Evolutionary conservation across 164 flowering plant genomes (phyloP), one percentile per base, ranked within the genome.

Genomic region (Magnolia sinica): DNA sequence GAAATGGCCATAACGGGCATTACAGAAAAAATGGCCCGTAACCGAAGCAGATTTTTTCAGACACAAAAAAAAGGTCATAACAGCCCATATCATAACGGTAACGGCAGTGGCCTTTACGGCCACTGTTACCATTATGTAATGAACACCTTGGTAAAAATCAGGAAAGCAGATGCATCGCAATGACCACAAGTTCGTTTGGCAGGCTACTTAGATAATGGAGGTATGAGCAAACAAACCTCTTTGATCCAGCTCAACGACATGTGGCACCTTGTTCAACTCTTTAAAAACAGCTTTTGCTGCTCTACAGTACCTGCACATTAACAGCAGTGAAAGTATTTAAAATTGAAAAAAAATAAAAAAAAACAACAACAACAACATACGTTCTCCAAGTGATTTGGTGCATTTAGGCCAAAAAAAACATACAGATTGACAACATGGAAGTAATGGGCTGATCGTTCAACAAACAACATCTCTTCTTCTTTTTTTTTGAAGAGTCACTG

Each of bases 281-380:
- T 91, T 87, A 83, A 96, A 94, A 68, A 96, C 98, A 80, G 85
- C 86, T 82, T 96, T 96, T 9, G 98, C 97, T 82, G 81, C 89
- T 79, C 76, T 89, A 86, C 97, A 96, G 73, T 92, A 93, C 80
- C 97, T 95, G 88, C 77, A 81, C 24, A 81, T 70, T 29, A 73
- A 37, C 71, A 29, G 4, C 45, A 20, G n/a, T 45, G 58, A 23
- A 74, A 50, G 66, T 50, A 19, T 8, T 19, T 19, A 74, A 27
- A 11, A 18, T 22, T 16, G 16, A 6, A 6, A 45, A 37, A 58
- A 18, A 4, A 22, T 1, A 23, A 23, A 23, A 23, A 24, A 24
- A 0, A 24, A 24, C 27, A 24, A 27, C 29, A 27, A 16, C 74
- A 64, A 70, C 31, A 49, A 73, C 14, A 65, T 19, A 16, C 70